Conservation (phyloP, 495 filamentous ascomycete species). For the Penicillium tannophilum region DNA sequence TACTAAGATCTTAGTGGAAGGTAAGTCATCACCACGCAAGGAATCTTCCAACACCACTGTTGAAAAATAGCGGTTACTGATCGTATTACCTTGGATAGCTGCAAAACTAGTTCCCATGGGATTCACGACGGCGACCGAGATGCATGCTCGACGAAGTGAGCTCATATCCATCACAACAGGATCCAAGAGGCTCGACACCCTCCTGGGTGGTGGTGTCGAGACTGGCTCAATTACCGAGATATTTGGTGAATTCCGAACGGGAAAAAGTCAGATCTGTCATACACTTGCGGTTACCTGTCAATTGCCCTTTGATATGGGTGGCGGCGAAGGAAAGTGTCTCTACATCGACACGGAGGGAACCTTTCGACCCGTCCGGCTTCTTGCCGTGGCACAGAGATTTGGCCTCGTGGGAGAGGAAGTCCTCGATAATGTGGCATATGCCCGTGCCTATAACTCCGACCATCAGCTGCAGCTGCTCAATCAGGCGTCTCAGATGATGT, state of each 20-base stretch:
- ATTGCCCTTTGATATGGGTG: conserved; percentile 97
- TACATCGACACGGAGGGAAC: conserved; percentile 99
- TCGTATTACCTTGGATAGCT: conserved; percentile 49
- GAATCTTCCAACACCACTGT: neutral
- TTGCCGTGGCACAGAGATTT: conserved; percentile 90
- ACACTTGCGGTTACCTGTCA: conserved; percentile 98
- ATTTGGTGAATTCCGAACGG: conserved; percentile 96
- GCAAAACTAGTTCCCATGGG: conserved; percentile 97
- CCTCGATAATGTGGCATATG: conserved; percentile 96
- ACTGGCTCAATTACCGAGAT: conserved; percentile 98
- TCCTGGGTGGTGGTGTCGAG: conserved; percentile 92
- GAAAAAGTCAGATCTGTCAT: conserved; percentile 98
- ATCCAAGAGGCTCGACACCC: conserved; percentile 93
- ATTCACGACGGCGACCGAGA: conserved; percentile 98
- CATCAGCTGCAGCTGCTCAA: conserved; percentile 94
- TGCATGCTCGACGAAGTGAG: conserved; percentile 94
- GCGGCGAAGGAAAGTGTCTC: conserved; percentile 97
- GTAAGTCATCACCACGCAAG: conserved; percentile 43
- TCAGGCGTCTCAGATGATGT: conserved; percentile 98
- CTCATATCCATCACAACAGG: conserved; percentile 97
- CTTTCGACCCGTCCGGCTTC: conserved; percentile 86
- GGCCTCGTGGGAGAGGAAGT: conserved; percentile 96
- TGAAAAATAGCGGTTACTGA: conserved; percentile 5
- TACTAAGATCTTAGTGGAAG: conserved; percentile 88
- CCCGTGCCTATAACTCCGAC: conserved; percentile 96